A percentile compares a stretch with the other conserved stretches of the same genome.
These are phyloP conservation scores for Corchorus capsularis DNA, from an alignment of 345 rosid genomes.

Conservation along the genomic window DNA sequence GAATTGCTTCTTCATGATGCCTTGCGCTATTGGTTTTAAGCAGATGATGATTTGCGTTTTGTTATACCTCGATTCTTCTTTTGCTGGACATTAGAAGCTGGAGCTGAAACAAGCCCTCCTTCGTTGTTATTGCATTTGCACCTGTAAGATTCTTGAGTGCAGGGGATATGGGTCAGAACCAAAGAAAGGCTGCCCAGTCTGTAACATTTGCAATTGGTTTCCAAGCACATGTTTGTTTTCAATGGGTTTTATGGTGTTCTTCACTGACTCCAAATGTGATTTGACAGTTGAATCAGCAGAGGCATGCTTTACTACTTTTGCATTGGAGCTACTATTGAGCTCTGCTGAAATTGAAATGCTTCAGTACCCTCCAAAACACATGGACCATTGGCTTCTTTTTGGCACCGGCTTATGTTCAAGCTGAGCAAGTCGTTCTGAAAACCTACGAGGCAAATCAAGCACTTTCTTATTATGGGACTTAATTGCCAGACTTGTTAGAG, in stretches of 20 bases:
- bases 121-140: constrained; percentile 12
- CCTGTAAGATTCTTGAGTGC: constrained; percentile 30
- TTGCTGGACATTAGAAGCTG: constrained; percentile 22
- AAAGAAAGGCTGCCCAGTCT: constrained; percentile 21
- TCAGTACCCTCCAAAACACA: constrained; percentile 16
- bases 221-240: constrained; percentile 19
- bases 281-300: neutral
- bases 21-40: too few species aligned
- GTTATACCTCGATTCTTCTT: constrained; percentile 20
- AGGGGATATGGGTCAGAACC: constrained; percentile 36
- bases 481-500: constrained; percentile 23
- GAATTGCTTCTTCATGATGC: constrained; percentile 23
- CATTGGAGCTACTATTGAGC: neutral
- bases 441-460: constrained; percentile 23
- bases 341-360: constrained; percentile 29
- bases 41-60: too few species aligned
- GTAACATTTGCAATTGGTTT: constrained; percentile 19
- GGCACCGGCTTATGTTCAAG: constrained; percentile 30
- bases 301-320: constrained; percentile 16
- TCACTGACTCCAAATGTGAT: neutral
- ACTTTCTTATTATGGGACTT: constrained; percentile 26
- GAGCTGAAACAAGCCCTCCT: constrained; percentile 24
- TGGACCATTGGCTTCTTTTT: neutral
- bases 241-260: constrained; percentile 26
- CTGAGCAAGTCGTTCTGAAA: constrained; percentile 29